A percentile compares a stretch with the other conserved stretches of the same genome.
Conservation (phyloP, 2,329 filamentous ascomycete genomes). For the Colletotrichum agaves region DNA sequence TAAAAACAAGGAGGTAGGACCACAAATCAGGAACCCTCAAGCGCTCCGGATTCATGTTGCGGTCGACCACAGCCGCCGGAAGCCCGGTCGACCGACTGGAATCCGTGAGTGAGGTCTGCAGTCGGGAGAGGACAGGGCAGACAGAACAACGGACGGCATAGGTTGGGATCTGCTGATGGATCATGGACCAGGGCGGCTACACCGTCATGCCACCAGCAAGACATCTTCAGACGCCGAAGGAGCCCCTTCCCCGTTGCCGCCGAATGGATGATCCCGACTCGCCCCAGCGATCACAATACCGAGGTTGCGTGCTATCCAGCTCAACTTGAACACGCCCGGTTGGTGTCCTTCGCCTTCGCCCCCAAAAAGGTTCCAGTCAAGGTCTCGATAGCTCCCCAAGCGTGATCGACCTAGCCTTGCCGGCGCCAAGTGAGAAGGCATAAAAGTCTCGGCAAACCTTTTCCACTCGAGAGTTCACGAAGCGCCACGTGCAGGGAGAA, state of each 20-base stretch:
- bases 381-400: neutral
- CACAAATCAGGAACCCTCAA: slow-evolving; percentile 2
- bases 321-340: neutral
- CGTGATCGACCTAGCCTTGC: slow-evolving; percentile 34
- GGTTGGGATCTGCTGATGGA: slow-evolving; percentile 24
- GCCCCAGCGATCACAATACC: slow-evolving; percentile 18
- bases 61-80: neutral
- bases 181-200: slow-evolving; percentile 9
- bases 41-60: slow-evolving; percentile 26
- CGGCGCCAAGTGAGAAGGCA: slow-evolving; percentile 32
- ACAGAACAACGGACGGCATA: neutral
- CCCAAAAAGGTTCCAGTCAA: neutral
- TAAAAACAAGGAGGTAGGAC: neutral
- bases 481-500: slow-evolving; percentile 32
- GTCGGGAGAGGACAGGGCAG: neutral
- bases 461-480: slow-evolving; percentile 23
- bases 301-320: neutral
- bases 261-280: slow-evolving; percentile 15
- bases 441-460: slow-evolving; percentile 37
- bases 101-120: neutral
- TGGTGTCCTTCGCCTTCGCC: neutral
- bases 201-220: slow-evolving; percentile 3
- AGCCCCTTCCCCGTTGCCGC: slow-evolving; percentile 3
- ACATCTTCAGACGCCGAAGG: slow-evolving; percentile 18
- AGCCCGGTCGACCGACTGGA: slow-evolving; percentile 7